Conservation (phyloP, 805 yeast genomes). For the Jamesozyma lodderae region DNA sequence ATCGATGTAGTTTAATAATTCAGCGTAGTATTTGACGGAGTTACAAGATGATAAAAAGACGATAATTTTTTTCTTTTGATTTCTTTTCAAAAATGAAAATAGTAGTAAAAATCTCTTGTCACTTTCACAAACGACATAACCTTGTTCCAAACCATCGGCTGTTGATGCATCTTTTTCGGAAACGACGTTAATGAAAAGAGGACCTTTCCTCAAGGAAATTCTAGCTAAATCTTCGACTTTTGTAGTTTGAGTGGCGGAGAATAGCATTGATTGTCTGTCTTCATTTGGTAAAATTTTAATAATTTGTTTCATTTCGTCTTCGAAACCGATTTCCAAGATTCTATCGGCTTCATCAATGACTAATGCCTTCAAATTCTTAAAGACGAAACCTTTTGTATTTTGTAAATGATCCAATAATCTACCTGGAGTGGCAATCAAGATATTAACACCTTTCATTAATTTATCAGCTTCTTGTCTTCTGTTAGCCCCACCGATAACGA, state of each 20-base stretch:
- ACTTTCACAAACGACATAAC: slow-evolving; percentile 94
- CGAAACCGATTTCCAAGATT: slow-evolving; percentile 94
- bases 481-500: slow-evolving; percentile 97
- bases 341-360: slow-evolving; percentile 98
- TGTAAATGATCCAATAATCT: slow-evolving; percentile 93
- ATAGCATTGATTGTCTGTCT: slow-evolving; percentile 91
- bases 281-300: slow-evolving; percentile 87
- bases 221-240: slow-evolving; percentile 98
- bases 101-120: slow-evolving; percentile 85
- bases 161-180: slow-evolving; percentile 77
- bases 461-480: slow-evolving; percentile 97
- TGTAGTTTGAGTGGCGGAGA: slow-evolving; percentile 98
- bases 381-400: slow-evolving; percentile 87
- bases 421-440: slow-evolving; percentile 96
- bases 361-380: slow-evolving; percentile 87
- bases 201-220: slow-evolving; percentile 89
- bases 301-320: slow-evolving; percentile 97
- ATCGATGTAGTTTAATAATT: slow-evolving; percentile 89
- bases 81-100: slow-evolving; percentile 89
- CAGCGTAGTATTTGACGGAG: slow-evolving; percentile 93
- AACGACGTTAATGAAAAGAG: slow-evolving; percentile 87
- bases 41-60: slow-evolving; percentile 95
- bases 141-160: slow-evolving; percentile 96
- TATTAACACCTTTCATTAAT: slow-evolving; percentile 83
- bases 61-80: slow-evolving; percentile 83